A percentile compares a stretch with the other conserved stretches of the same genome.
phyloP scores from a whole-genome alignment of 1,284 basidiomycete genomes.

The Peniophora sp. region DNA sequence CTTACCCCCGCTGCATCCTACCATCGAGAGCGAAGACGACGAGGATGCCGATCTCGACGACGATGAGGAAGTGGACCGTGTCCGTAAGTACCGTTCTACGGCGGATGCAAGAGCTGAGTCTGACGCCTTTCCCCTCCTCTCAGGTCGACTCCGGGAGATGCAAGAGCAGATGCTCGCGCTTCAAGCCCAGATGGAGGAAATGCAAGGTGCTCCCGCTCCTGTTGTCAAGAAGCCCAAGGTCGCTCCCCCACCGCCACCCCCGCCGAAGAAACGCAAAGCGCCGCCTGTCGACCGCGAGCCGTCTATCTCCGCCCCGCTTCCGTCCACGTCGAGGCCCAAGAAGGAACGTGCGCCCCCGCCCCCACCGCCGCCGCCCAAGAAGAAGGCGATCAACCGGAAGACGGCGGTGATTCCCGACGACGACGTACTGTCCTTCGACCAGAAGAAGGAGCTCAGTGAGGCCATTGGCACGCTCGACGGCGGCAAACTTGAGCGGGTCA shows the following conservation, averaged over 20 bases:
- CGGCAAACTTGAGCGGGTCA: constrained; percentile 73
- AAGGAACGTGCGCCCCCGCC: constrained; percentile 25
- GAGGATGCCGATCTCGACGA: constrained; percentile 42
- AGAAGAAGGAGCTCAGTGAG: constrained; percentile 95
- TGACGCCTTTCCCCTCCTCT: too few relatives aligned
- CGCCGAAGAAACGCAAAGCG: constrained; percentile 42
- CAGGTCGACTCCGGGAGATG: constrained; percentile 64
- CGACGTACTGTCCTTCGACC: constrained; percentile 76
- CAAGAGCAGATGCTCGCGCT: constrained; percentile 71
- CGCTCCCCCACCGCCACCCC: constrained; percentile 3
- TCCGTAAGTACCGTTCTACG: constrained; percentile 35
- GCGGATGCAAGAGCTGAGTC: constrained; percentile 5
- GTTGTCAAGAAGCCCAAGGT: constrained; percentile 47
- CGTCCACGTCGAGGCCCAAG: constrained; percentile 52
- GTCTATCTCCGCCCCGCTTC: constrained; percentile 28
- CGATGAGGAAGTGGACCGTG: constrained; percentile 36
- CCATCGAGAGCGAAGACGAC: constrained; percentile 42
- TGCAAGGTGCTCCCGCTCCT: constrained; percentile 30
- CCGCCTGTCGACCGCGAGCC: constrained; percentile 14
- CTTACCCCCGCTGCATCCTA: constrained; percentile 54
- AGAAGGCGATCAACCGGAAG: constrained; percentile 39
- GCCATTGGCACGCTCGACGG: constrained; percentile 81
- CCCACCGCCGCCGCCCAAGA: constrained; percentile 29
- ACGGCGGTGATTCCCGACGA: constrained; percentile 44
- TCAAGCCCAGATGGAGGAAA: constrained; percentile 51